Base-by-base conservation (phyloP, 1,284 basidiomycete species). In the Moesziomyces globuligerus region DNA sequence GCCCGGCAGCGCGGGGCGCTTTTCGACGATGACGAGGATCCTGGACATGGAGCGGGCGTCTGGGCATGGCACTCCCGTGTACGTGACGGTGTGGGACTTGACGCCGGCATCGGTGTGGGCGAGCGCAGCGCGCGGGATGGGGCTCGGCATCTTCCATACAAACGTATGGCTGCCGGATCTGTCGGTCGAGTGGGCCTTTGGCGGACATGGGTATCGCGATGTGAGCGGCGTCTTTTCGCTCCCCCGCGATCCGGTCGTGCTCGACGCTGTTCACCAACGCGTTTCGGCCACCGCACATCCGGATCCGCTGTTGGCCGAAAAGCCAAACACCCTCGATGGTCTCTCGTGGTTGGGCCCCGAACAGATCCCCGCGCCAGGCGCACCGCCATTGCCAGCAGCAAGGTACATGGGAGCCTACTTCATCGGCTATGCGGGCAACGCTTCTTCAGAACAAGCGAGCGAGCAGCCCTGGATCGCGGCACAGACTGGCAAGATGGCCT, bases 31-130 rank as follows among this genome's bases (percentile, higher is more conserved):
- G 32, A 34, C 23, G 20, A 11, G 20, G 23, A 42, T 48, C 24
- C 46, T 48, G 15, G 46, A 48, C 34, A 11, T 15, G 1, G 45
- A 47, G 13, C 23, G 9, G 6, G 46, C 46, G 5, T 48, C 46
- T 21, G 10, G 36, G 3, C 54, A 57, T 20, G 61, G 61, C 21
- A 57, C 51, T 4, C 61, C 61, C 8, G 45, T 58, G 37, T 65
- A 44, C 44, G 24, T 65, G 25, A 65, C 61, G n/a, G 54, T 65
- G 13, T 65, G 61, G 55, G 41, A 59, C 37, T 45, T 65, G 6
- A 21, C 48, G 11, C 61, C 61, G 38, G 46, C 58, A 0, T 48
- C 49, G 5, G 41, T 21, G 7, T 48, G 49, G 48, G 26, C 49
- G 17, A 47, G 38, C 17, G 44, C 40, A 8, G 39, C 45, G n/a